These are phyloP conservation scores for Russula griseocarnosa DNA, from an alignment of 768 basidiomycete genomes.

Conservation along the genomic window DNA sequence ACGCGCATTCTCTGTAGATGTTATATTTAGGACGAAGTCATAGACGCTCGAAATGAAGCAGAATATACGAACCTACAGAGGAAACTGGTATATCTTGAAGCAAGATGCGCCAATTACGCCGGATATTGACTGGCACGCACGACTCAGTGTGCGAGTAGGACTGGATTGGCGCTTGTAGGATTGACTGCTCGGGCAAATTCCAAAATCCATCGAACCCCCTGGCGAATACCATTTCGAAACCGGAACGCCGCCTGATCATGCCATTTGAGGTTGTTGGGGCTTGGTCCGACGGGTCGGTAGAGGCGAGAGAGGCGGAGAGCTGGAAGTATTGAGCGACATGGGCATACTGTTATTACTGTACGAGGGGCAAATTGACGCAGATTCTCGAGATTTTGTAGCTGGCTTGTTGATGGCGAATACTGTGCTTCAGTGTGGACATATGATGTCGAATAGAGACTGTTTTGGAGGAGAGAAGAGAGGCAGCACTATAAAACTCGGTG, in stretches of 20 bases:
- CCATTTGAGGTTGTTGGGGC: slow-evolving; percentile 20
- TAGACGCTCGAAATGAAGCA: background rate
- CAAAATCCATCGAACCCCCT: slow-evolving; percentile 64
- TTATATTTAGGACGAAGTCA: background rate
- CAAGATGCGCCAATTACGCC: slow-evolving; percentile 12
- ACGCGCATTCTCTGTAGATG: slow-evolving; percentile 68
- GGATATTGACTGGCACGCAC: slow-evolving; percentile 45
- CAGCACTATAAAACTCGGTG: no score
- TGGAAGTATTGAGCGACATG: slow-evolving; percentile 44
- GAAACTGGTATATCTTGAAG: slow-evolving; percentile 49
- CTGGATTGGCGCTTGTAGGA: no score
- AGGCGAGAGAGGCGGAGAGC: slow-evolving; percentile 40
- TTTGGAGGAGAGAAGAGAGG: background rate
- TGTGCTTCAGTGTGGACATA: slow-evolving; percentile 77
- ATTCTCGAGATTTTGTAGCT: slow-evolving; percentile 65
- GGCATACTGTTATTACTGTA: no score
- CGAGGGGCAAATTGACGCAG: slow-evolving; percentile 62
- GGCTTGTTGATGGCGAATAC: slow-evolving; percentile 79
- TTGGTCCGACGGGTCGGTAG: slow-evolving; percentile 33
- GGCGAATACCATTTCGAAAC: slow-evolving; percentile 66
- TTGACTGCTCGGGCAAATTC: slow-evolving; percentile 38
- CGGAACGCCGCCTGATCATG: slow-evolving; percentile 59
- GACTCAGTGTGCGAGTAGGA: slow-evolving; percentile 74
- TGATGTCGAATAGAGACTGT: slow-evolving; percentile 73
- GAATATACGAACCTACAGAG: slow-evolving; percentile 31